Conservation (phyloP, 164 flowering plant genomes). For the Liquidambar formosana region DNA sequence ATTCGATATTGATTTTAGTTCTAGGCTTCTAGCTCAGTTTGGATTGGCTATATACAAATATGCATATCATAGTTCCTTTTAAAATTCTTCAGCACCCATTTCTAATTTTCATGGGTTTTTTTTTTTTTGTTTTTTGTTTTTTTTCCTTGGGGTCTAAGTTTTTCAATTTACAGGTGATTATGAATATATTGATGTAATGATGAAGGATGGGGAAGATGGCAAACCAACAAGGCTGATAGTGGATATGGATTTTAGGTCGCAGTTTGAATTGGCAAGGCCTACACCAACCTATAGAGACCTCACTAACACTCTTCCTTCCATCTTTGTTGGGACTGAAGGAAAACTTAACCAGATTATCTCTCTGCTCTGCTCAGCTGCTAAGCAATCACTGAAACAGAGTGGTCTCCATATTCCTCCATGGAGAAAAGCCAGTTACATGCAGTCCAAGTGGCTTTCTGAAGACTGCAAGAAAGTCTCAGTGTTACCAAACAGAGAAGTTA, state of each 20-base stretch:
- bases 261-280: slow-evolving; percentile 32
- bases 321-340: slow-evolving; percentile 29
- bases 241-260: slow-evolving; percentile 28
- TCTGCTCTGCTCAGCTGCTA: slow-evolving; percentile 20
- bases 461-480: slow-evolving; percentile 13
- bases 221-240: slow-evolving; percentile 23
- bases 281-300: slow-evolving; percentile 20
- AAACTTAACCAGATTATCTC: slow-evolving; percentile 17
- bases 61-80: too few species aligned
- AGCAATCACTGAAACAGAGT: slow-evolving; percentile 15
- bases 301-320: slow-evolving; percentile 15
- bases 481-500: not conserved
- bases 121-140: not conserved
- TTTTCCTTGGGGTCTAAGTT: slow-evolving; percentile 3
- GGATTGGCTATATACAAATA: too few species aligned
- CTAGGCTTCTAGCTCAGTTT: too few species aligned
- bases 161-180: slow-evolving; percentile 11
- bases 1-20: too few species aligned
- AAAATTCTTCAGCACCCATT: too few species aligned
- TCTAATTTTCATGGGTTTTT: not conserved
- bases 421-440: slow-evolving; percentile 32
- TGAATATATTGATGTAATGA: slow-evolving; percentile 27
- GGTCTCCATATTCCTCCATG: slow-evolving; percentile 32
- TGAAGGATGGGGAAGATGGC: not conserved
- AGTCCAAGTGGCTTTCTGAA: slow-evolving; percentile 28